Conservation (phyloP, 2,329 filamentous ascomycete species). For the Tolypocladium guangdongense region DNA sequence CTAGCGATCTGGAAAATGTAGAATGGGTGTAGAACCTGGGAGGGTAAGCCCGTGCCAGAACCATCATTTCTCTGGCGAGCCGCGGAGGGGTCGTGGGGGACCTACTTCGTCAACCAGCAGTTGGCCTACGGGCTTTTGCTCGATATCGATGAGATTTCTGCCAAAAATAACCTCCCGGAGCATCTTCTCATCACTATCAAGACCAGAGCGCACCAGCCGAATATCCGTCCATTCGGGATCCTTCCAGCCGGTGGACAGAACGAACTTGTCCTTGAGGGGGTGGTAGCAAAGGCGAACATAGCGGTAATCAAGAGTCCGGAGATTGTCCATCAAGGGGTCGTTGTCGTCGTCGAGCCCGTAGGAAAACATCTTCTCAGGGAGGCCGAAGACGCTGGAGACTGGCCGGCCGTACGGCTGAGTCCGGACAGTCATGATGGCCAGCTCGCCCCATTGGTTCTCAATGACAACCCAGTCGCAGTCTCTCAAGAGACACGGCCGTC, state of each 20-base stretch:
- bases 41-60: neutral
- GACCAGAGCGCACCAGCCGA: constrained; percentile 60
- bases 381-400: constrained; percentile 55
- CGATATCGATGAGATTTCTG: constrained; percentile 81
- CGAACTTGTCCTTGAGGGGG: constrained; percentile 77
- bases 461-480: constrained; percentile 86
- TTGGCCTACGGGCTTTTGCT: constrained; percentile 74
- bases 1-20: constrained; percentile 98
- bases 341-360: constrained; percentile 47
- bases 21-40: constrained; percentile 83
- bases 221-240: constrained; percentile 82
- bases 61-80: neutral
- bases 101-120: constrained; percentile 77
- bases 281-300: constrained; percentile 93
- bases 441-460: constrained; percentile 96
- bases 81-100: neutral
- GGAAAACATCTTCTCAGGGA: constrained; percentile 47
- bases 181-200: constrained; percentile 82
- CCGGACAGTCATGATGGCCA: constrained; percentile 62
- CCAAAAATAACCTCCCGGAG: constrained; percentile 81
- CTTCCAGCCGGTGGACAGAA: constrained; percentile 83
- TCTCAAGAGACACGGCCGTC: constrained; percentile 54
- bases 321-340: constrained; percentile 62
- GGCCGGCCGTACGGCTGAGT: constrained; percentile 41
- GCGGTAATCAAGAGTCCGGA: constrained; percentile 79